Base-by-base conservation (phyloP, 306 rosid species). In the Malus sylvestris region DNA sequence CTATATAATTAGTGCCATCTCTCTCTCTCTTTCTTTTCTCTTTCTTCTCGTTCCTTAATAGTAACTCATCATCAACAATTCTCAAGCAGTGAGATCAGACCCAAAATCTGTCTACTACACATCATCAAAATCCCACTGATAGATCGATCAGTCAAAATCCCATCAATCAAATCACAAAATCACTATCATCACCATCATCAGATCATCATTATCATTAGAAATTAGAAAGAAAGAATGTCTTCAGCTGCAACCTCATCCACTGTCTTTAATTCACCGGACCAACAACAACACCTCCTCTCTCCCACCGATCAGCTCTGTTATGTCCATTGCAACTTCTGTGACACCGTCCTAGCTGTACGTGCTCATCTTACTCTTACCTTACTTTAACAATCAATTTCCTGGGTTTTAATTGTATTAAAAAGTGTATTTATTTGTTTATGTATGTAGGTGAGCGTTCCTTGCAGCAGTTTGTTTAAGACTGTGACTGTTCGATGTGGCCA, bases 401-500 rank as follows among this genome's bases (percentile, higher is more conserved):
- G 22, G 62, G 19, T 46, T 58, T 71, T 62, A 25, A 23, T 68
- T 3, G 10, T 60, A 4, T 33, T 58, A 14, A 59, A 9, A 58
- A 14, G 27, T 55, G n/a, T n/a, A 8, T 60, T 8, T 10, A 25
- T 14, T 20, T 20, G 9, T 22, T 12, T 75, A 23, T 63, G 33
- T 75, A 25, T 44, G 30, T 60, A 95, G 99, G 99, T 95, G 79
- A 95, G 96, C 83, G 99, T 95, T 78, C 99, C 99, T 76, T 83
- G 81, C 62, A 79, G 85, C 45, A 92, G 96, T 76, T 85, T 95
- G 93, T 91, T 88, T 86, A 95, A 92, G 91, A 95, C 87, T 46
- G 99, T 95, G 8, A 95, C 97, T 0, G 99, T 95, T 55, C 81
- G 99, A 82, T 95, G 99, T 46, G 99, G 99, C 11, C 97, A 95